phyloP scores from a whole-genome alignment of 2,329 filamentous ascomycete genomes.

The Sporothrix inflata region DNA sequence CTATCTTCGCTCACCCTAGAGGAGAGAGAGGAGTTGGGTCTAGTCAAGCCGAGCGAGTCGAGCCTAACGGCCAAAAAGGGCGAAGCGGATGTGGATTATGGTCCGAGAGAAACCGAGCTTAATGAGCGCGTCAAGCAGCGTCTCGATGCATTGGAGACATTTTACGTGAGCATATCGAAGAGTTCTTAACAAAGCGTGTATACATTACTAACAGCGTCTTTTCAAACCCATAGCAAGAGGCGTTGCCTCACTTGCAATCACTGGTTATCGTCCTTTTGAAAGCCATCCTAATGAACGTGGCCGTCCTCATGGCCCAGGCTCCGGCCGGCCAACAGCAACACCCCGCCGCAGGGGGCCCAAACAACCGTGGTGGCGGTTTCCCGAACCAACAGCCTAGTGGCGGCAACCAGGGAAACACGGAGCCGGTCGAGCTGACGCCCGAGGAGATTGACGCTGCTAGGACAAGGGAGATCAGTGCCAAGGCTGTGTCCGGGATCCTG shows the following conservation, averaged over 20 bases:
- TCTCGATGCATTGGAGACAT: conserved; percentile 74
- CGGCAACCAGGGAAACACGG: conserved; percentile 38
- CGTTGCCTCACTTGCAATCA: conserved; percentile 86
- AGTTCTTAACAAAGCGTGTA: not conserved
- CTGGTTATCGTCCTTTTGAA: conserved; percentile 91
- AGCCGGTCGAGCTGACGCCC: conserved; percentile 53
- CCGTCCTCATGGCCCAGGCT: conserved; percentile 71
- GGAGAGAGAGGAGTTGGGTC: conserved; percentile 53
- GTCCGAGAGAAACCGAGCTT: conserved; percentile 53
- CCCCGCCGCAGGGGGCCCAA: conserved; percentile 46
- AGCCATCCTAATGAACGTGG: conserved; percentile 84
- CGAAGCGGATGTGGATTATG: conserved; percentile 49
- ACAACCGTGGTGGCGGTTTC: conserved; percentile 38
- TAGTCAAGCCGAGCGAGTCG: conserved; percentile 45
- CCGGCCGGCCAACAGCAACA: conserved; percentile 51
- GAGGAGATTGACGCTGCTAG: conserved; percentile 84
- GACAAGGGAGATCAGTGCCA: conserved; percentile 82
- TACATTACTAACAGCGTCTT: not conserved
- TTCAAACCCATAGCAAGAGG: conserved; percentile 58
- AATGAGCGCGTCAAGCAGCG: conserved; percentile 64
- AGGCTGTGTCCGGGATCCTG: conserved; percentile 87
- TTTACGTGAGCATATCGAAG: conserved; percentile 68
- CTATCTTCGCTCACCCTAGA: conserved; percentile 44
- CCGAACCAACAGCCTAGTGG: conserved; percentile 36
- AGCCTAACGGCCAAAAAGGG: not conserved